phyloP scores from a whole-genome alignment of 805 yeast species.

The Allodekkera sacchari region DNA sequence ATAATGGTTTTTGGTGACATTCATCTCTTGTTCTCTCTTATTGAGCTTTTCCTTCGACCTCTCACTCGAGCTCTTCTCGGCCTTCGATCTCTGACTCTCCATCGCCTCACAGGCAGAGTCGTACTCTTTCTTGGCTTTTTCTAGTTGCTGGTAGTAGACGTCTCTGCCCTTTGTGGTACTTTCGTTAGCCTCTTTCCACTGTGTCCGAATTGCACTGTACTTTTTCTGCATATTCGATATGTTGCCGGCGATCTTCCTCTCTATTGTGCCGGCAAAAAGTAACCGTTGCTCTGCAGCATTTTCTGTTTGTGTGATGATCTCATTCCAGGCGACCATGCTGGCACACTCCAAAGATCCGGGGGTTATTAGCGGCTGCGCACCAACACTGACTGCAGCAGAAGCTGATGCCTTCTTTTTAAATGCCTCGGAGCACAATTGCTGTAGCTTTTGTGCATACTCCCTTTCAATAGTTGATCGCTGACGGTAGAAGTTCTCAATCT shows the following conservation, averaged over 20 bases:
- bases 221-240: constrained; percentile 44
- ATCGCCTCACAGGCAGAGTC: constrained; percentile 73
- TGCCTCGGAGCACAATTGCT: constrained; percentile 55
- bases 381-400: constrained; percentile 69
- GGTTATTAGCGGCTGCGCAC: constrained; percentile 82
- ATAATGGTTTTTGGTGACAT: constrained; percentile 77
- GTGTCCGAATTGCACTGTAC: constrained; percentile 44
- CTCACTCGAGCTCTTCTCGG: constrained; percentile 48
- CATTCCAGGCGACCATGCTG: constrained; percentile 82
- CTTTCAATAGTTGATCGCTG: constrained; percentile 77
- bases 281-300: constrained; percentile 59
- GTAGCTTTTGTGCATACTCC: constrained; percentile 68
- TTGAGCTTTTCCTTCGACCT: constrained; percentile 43
- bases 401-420: constrained; percentile 68
- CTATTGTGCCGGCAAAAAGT: constrained; percentile 52
- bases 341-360: constrained; percentile 95
- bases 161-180: constrained; percentile 41
- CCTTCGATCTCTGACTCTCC: constrained; percentile 71
- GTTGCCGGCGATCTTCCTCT: constrained; percentile 52
- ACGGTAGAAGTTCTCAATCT: constrained; percentile 73
- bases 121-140: constrained; percentile 64
- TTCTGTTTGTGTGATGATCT: constrained; percentile 78
- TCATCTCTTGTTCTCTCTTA: constrained; percentile 74
- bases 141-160: constrained; percentile 45
- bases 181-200: constrained; percentile 53